phyloP scores from a whole-genome alignment of 1,139 yeast genomes.

The Candida sp. region DNA sequence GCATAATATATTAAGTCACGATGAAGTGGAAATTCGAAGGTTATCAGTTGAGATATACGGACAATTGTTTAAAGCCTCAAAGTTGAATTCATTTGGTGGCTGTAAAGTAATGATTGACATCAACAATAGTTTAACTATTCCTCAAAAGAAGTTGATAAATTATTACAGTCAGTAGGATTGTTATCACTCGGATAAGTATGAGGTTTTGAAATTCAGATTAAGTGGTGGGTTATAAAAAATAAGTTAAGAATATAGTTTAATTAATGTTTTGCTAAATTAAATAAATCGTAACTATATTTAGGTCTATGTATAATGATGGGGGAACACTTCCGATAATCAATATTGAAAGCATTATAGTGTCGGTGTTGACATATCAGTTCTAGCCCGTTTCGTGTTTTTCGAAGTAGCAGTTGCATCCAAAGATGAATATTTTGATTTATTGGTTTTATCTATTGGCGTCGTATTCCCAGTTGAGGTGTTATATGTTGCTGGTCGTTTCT shows the following conservation, averaged over 20 bases:
- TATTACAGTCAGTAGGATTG: constrained; percentile 23
- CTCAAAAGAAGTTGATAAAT: constrained; percentile 36
- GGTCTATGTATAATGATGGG: not conserved
- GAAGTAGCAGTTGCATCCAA: not conserved
- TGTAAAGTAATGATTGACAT: constrained; percentile 14
- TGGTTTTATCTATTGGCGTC: not conserved
- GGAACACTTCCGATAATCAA: too few relatives aligned
- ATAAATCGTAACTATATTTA: not conserved
- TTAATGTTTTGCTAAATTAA: not conserved
- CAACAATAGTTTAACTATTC: constrained; percentile 22
- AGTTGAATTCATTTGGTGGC: constrained; percentile 9
- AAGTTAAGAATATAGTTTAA: too few relatives aligned
- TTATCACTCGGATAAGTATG: too few relatives aligned
- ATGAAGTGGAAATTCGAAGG: constrained; percentile 39
- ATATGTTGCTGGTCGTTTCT: not conserved
- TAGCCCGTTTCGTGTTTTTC: not conserved
- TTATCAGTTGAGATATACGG: constrained; percentile 41
- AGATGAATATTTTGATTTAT: not conserved
- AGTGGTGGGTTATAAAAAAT: too few relatives aligned
- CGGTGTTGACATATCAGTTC: not conserved
- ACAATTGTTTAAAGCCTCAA: constrained; percentile 21
- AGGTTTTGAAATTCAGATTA: too few relatives aligned
- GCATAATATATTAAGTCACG: constrained; percentile 21
- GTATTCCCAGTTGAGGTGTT: not conserved
- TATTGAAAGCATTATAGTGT: not conserved